Base-by-base conservation (phyloP, 441 rosid genomes). In the Jatropha podagrica region DNA sequence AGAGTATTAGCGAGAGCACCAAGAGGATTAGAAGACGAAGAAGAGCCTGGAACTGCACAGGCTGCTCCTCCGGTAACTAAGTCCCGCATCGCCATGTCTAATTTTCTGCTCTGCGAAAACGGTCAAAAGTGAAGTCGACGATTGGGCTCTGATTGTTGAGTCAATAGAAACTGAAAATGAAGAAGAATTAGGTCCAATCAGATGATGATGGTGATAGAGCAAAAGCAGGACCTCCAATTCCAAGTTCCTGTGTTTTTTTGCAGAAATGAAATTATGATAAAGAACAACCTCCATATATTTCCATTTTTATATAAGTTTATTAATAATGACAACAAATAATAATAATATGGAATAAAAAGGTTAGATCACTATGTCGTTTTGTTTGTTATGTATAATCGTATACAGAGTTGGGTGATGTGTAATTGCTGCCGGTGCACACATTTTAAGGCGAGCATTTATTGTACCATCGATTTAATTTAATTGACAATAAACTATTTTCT, bases 1-100 rank as follows among this genome's bases (percentile, higher is more conserved):
- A 95, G 84, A 61, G 91, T 88, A 91, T 93, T 95, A 82, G 99
- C 94, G 52, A 95, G 90, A 78, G 97, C 91, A 46, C 97, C 96
- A 23, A 96, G 81, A 66, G 99, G 99, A 76, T 96, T 96, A 18
- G 98, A 85, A 82, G 95, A 86, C 76, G 96, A 88, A 41, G 96
- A 90, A 18, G 97, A 89, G 44, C 96, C 98, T 0, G 97, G 96
- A 80, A 90, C 94, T 0, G 96, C 93, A 52, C 99, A 95, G 23
- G 97, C 96, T 48, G 97, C 98, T 71, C 97, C 99, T 44, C 99
- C 98, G 3, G 88, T 79, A 26, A 91, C 94, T 18, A 96, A 85
- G 74, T 96, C 99, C 71, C 99, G 81, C 97, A 91, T 92, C 90
- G 97, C 92, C 99, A 95, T 94, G 10, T 64, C 74, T 71, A 15